Conservation (phyloP, 2,329 filamentous ascomycete species). For the Sporothrix inflata region DNA sequence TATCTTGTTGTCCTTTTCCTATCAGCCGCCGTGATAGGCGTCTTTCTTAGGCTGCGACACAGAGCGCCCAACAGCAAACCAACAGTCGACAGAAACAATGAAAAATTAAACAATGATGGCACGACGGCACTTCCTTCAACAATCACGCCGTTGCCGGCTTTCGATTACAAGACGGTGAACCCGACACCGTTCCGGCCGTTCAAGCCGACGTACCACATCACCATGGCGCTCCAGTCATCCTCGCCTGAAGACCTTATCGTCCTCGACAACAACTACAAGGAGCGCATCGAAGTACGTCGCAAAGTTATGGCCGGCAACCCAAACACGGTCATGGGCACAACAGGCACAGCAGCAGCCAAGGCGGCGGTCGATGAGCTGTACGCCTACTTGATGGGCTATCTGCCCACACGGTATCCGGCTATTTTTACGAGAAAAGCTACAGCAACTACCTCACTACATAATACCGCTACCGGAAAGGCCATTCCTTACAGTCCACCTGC, state of each 20-base stretch:
- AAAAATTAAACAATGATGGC: not conserved
- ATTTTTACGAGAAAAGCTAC: conserved; percentile 47
- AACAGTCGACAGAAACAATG: too few species aligned
- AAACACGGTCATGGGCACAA: conserved; percentile 44
- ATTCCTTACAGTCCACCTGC: conserved; percentile 40
- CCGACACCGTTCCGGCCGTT: conserved; percentile 52
- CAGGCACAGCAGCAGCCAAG: conserved; percentile 39
- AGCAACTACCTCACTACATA: conserved; percentile 38
- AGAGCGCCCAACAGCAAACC: not conserved
- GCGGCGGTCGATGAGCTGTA: conserved; percentile 43
- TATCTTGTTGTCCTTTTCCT: not conserved
- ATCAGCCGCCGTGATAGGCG: not conserved
- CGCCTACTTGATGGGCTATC: conserved; percentile 25
- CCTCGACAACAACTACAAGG: conserved; percentile 55
- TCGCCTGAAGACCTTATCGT: conserved; percentile 55
- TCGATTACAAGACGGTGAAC: conserved; percentile 47
- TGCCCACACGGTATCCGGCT: conserved; percentile 33
- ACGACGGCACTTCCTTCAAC: not conserved
- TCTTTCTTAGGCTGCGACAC: not conserved
- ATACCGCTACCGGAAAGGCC: conserved; percentile 44
- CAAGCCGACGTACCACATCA: conserved; percentile 58
- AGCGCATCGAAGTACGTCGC: conserved; percentile 48
- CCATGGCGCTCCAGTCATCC: conserved; percentile 53
- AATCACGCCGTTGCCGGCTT: conserved; percentile 34
- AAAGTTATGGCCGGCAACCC: conserved; percentile 46